Conservation (phyloP, 2,329 filamentous ascomycete species). For the Neonectria ditissima region DNA sequence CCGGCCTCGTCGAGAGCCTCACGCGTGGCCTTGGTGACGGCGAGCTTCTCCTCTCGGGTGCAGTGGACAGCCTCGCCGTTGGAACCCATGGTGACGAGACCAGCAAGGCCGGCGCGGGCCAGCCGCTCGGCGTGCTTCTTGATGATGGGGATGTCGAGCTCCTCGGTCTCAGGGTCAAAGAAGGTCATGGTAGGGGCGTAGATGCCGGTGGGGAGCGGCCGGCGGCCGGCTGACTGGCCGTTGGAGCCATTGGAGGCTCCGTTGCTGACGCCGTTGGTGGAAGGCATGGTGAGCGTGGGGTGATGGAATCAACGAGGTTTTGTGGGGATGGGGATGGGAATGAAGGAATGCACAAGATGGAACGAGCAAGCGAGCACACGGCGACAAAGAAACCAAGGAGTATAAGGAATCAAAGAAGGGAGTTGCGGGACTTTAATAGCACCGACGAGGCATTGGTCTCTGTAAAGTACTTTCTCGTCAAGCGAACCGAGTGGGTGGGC, state of each 20-base stretch:
- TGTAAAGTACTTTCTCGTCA: conserved; percentile 32
- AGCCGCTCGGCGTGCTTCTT: conserved; percentile 85
- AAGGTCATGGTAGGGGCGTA: conserved; percentile 94
- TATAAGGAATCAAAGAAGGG: conserved; percentile 31
- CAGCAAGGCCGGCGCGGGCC: conserved; percentile 80
- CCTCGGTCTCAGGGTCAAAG: conserved; percentile 85
- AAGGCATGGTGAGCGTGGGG: conserved; percentile 40
- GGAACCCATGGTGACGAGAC: conserved; percentile 88
- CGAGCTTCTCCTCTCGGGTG: conserved; percentile 79
- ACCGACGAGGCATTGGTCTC: conserved; percentile 30
- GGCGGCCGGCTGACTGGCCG: conserved; percentile 50
- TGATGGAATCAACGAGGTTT: conserved; percentile 11
- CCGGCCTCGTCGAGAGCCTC: conserved; percentile 86
- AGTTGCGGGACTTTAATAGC: conserved; percentile 42
- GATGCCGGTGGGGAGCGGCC: conserved; percentile 81
- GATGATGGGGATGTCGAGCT: conserved; percentile 83
- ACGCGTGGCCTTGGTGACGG: conserved; percentile 81
- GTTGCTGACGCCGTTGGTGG: conserved; percentile 38
- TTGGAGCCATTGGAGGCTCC: conserved; percentile 40
- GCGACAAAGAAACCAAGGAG: conserved; percentile 23
- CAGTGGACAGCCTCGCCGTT: conserved; percentile 92
- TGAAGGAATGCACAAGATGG: conserved; percentile 6
- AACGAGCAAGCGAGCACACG: conserved; percentile 15
- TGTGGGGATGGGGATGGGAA: not conserved
- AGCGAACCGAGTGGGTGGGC: conserved; percentile 29